A percentile compares a stretch with the other conserved stretches of the same genome.
Conservation (phyloP, 106 monocot genomes). For the Dendrobium chrysotoxum region DNA sequence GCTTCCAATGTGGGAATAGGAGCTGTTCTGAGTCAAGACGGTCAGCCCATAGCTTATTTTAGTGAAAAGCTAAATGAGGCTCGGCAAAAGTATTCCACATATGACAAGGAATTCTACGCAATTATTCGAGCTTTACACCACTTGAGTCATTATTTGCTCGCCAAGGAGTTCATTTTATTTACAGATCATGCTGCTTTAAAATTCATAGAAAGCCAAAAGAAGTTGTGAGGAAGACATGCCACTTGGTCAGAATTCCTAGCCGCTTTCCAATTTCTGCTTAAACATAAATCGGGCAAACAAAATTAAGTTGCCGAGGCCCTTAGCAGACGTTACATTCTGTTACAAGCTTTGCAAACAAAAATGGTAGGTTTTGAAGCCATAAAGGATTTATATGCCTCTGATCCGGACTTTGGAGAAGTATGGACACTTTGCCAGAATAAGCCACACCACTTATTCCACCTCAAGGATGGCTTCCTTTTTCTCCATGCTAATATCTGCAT, state of each 20-base stretch:
- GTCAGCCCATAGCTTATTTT: constrained; percentile 1
- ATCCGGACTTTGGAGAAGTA: not conserved
- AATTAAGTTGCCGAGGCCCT: not conserved
- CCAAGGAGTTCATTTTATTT: not conserved
- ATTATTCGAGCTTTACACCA: not conserved
- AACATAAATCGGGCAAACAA: not conserved
- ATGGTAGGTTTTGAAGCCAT: not conserved
- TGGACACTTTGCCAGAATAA: not conserved
- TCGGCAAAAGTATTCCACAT: not conserved
- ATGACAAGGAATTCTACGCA: not conserved
- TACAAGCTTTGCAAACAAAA: not conserved
- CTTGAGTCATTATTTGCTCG: not conserved
- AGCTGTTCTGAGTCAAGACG: not conserved
- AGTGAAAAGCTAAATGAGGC: constrained; percentile 8
- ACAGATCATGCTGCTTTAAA: not conserved
- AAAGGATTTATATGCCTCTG: not conserved
- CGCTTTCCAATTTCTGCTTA: not conserved
- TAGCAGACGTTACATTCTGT: not conserved
- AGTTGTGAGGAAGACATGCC: not conserved
- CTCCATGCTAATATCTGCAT: not conserved
- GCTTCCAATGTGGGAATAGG: not conserved
- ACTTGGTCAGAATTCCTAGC: not conserved
- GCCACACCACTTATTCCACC: not conserved
- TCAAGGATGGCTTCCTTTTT: not conserved
- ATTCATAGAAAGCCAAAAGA: not conserved